phyloP scores from a whole-genome alignment of 139 green algal species.

The Chlorella ohadii region DNA sequence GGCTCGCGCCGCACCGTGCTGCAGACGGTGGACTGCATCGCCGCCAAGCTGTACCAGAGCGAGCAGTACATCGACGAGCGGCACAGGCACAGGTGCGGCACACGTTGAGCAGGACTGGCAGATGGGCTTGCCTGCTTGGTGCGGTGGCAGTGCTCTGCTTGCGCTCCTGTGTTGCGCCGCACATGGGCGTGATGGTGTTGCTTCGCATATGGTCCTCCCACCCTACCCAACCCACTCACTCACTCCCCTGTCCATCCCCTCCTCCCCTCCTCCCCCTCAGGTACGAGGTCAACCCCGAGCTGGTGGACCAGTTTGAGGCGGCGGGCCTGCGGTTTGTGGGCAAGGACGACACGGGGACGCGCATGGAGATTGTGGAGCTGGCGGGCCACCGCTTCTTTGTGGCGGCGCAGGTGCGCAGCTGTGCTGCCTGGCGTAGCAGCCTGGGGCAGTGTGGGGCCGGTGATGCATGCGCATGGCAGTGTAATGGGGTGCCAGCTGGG shows the following conservation, averaged over 20 bases:
- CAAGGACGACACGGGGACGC: slow-evolving; percentile 88
- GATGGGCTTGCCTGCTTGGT: too few species aligned
- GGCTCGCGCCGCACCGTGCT: slow-evolving; percentile 90
- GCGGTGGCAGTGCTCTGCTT: too few species aligned
- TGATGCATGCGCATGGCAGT: not conserved
- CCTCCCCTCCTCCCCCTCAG: slow-evolving; percentile 1
- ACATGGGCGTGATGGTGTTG: too few species aligned
- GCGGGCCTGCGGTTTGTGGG: slow-evolving; percentile 92
- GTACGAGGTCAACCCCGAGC: slow-evolving; percentile 96
- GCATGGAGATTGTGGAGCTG: slow-evolving; percentile 99
- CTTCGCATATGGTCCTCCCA: too few species aligned
- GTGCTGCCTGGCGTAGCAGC: too few species aligned
- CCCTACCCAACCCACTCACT: not conserved
- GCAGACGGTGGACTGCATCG: slow-evolving; percentile 89
- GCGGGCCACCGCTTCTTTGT: slow-evolving; percentile 91
- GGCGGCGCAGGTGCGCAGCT: slow-evolving; percentile 49
- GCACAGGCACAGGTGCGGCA: slow-evolving; percentile 90
- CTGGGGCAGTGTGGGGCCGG: not conserved
- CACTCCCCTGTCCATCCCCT: too few species aligned
- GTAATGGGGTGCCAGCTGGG: too few species aligned
- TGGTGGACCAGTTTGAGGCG: slow-evolving; percentile 89
- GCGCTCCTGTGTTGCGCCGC: too few species aligned
- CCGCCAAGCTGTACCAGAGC: slow-evolving; percentile 93
- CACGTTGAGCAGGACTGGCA: too few species aligned
- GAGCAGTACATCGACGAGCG: slow-evolving; percentile 92